Base-by-base conservation (phyloP, 768 basidiomycete genomes). In the Lentinula edodes region DNA sequence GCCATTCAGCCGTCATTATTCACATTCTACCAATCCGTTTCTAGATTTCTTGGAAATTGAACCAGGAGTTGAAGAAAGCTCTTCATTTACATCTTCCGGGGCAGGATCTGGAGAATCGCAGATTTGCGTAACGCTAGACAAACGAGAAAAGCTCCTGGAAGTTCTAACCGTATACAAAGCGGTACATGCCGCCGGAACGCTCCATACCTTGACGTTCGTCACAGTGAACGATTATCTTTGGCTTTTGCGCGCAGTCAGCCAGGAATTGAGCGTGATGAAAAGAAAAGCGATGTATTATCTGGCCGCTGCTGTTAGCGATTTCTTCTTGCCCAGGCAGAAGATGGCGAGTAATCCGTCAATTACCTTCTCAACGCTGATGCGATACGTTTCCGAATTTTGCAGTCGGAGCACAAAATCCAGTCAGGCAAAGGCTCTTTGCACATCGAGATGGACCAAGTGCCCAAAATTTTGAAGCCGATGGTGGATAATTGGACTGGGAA, bases 381-480 rank as follows among this genome's bases (percentile, higher is more conserved):
- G 13, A 43, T 7, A 28, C 3, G 0, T 2, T 48, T 18, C 20
- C 16, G 35, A 55, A 41, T 35, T 23, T 8, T 9, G 0, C 68
- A 97, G 96, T 90, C 93, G 1, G 94, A 93, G 74, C 97, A 99
- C 76, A 99, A 99, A 77, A 98, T 99, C 41, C 96, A 98, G 69
- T 97, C 95, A 0, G 92, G 93, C 34, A 95, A 96, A 70, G 96
- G 95, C 1, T 95, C 89, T 65, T 77, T 98, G 28, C 84, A 86
- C 51, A 91, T 98, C 60, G 95, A 98, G 73, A 99, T 98, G 97
- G 97, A 99, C 70, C 95, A 98, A 72, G 95, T 98, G 0, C 97
- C 97, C 7, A 99, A 99, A 74, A 88, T 98, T 39, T 77, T 99
- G 51, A 91, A 92, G 72, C 90, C 94, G 0, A 78, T 99, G 76